Conservation (phyloP, 1,139 yeast genomes). For the Dujonia santamariae region DNA sequence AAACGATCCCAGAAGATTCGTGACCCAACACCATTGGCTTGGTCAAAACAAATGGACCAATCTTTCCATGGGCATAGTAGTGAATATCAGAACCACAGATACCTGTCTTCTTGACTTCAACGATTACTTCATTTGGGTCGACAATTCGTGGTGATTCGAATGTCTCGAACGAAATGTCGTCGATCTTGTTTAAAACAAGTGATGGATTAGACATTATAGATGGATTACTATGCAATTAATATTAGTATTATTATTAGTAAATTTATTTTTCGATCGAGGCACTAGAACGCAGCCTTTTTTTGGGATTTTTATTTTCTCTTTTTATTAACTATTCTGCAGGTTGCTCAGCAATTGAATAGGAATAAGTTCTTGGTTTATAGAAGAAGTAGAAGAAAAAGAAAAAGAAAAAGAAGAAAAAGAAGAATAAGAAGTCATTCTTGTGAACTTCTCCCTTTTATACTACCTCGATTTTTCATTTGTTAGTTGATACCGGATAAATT, state of each 20-base stretch:
- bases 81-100: conserved; percentile 89
- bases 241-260: too few relatives aligned
- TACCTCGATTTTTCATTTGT: too few relatives aligned
- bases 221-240: too few relatives aligned
- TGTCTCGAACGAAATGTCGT: conserved; percentile 62
- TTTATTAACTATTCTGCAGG: too few relatives aligned
- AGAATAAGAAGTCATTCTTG: too few relatives aligned
- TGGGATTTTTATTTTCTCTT: neutral
- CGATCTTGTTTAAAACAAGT: conserved; percentile 63
- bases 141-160: conserved; percentile 60
- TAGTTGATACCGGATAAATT: too few relatives aligned
- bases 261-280: conserved; percentile 5
- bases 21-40: conserved; percentile 75
- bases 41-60: conserved; percentile 66
- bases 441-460: too few relatives aligned
- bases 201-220: conserved; percentile 57
- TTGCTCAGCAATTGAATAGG: too few relatives aligned
- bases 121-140: conserved; percentile 68
- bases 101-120: conserved; percentile 75
- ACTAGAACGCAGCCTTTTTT: too few relatives aligned
- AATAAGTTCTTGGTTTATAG: too few relatives aligned
- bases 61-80: conserved; percentile 74
- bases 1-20: conserved; percentile 71
- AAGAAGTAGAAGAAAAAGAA: too few relatives aligned
- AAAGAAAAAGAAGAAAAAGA: too few relatives aligned